Conservation (phyloP, 208 protist genomes). For the Leishmania major region DNA sequence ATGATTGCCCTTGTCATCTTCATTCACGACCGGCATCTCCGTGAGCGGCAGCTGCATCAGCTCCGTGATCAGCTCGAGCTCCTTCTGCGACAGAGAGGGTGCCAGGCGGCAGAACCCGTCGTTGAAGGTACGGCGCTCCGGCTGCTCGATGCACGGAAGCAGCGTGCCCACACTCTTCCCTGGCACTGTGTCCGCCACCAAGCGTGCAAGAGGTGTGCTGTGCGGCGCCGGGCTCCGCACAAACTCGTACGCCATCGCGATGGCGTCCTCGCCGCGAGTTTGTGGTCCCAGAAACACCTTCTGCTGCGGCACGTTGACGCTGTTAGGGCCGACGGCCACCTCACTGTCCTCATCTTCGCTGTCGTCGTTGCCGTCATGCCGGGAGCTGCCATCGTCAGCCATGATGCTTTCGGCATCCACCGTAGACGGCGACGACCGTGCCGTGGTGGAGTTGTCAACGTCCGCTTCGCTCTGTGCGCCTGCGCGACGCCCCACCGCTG, state of each 20-base stretch:
- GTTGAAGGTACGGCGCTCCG: slow-evolving; percentile 26
- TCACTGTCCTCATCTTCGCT: neutral
- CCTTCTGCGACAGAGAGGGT: slow-evolving; percentile 10
- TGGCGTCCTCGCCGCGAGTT: neutral
- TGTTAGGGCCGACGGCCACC: neutral
- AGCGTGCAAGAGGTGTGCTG: slow-evolving; percentile 9
- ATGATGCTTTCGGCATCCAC: neutral
- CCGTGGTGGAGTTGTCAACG: neutral
- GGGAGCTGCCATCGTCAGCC: neutral
- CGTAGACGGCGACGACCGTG: neutral
- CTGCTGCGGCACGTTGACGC: neutral
- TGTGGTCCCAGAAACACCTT: neutral
- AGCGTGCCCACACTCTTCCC: slow-evolving; percentile 12
- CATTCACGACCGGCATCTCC: neutral
- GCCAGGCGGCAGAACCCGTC: slow-evolving; percentile 20
- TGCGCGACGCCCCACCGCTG: neutral
- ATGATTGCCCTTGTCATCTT: neutral
- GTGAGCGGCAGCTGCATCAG: slow-evolving; percentile 31
- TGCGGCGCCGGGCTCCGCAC: slow-evolving; percentile 5
- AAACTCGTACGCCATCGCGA: slow-evolving; percentile 9
- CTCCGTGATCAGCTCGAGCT: slow-evolving; percentile 14
- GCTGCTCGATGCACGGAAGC: slow-evolving; percentile 30
- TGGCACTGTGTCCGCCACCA: slow-evolving; percentile 17
- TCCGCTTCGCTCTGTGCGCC: neutral
- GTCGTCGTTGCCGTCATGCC: neutral